Evolutionary conservation across 495 filamentous ascomycete genomes (phyloP).

Genomic region (Tuber melanosporum): DNA sequence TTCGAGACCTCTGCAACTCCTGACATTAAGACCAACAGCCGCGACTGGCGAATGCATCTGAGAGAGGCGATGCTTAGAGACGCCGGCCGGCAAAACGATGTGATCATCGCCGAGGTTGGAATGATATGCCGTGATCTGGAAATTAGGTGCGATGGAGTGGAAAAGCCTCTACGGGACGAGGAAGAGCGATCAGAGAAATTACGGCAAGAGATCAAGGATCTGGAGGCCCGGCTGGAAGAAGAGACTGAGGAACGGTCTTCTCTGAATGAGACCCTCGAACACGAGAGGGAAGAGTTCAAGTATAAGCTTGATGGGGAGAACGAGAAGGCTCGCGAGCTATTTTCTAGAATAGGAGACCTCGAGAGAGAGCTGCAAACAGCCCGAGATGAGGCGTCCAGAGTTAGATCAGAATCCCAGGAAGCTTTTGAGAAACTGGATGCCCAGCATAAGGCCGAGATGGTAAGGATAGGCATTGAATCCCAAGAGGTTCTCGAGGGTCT

Average conservation of each 20-base stretch:
- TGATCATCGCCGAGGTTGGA: slow-evolving; percentile 28
- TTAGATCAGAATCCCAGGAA: background rate
- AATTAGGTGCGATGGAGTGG: slow-evolving; percentile 34
- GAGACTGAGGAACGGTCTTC: slow-evolving; percentile 27
- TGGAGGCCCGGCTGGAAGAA: slow-evolving; percentile 14
- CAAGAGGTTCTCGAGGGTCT: slow-evolving; percentile 17
- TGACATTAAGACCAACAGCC: slow-evolving; percentile 30
- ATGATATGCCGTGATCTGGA: slow-evolving; percentile 40
- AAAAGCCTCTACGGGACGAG: slow-evolving; percentile 32
- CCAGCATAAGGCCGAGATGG: slow-evolving; percentile 8
- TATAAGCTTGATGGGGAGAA: slow-evolving; percentile 19
- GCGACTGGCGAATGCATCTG: slow-evolving; percentile 32
- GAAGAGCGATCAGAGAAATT: slow-evolving; percentile 25
- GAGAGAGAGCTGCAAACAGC: slow-evolving; percentile 13
- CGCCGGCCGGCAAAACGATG: slow-evolving; percentile 32
- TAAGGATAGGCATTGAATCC: slow-evolving; percentile 7
- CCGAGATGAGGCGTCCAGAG: slow-evolving; percentile 14
- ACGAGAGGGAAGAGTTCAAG: slow-evolving; percentile 23
- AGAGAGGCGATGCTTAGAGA: slow-evolving; percentile 26
- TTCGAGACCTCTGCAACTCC: slow-evolving; percentile 40
- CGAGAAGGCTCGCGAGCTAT: background rate
- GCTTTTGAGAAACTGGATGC: slow-evolving; percentile 13
- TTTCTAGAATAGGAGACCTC: slow-evolving; percentile 7
- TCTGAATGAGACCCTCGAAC: slow-evolving; percentile 14
- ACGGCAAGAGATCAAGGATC: slow-evolving; percentile 21